Evolutionary conservation across 345 rosid species (phyloP).

Genomic region (Noccaea bulbosa): DNA sequence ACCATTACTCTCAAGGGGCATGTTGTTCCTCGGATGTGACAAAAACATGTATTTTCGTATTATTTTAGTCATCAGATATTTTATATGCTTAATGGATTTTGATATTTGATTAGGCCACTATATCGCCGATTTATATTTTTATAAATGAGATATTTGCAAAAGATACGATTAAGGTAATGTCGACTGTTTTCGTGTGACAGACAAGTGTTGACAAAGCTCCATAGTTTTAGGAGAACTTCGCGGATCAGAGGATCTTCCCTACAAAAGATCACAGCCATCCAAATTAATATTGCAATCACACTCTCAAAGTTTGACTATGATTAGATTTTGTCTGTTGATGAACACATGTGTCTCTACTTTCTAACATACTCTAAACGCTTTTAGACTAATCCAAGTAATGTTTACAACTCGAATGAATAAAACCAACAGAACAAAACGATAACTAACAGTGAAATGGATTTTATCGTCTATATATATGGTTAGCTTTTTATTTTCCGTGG

Average conservation of each 20-base stretch:
- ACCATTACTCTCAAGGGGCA: constrained; percentile 41
- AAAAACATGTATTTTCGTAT: constrained; percentile 34
- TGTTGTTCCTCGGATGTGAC: constrained; percentile 49
- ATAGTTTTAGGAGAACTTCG: constrained; percentile 35
- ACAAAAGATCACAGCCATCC: constrained; percentile 36
- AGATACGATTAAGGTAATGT: constrained; percentile 9
- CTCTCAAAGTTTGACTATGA: constrained; percentile 35
- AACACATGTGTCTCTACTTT: not conserved
- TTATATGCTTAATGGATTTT: constrained; percentile 5
- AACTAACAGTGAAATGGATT: not conserved
- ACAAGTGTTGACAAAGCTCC: constrained; percentile 35
- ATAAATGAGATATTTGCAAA: constrained; percentile 1
- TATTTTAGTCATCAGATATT: constrained; percentile 18
- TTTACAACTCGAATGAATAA: not conserved
- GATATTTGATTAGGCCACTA: constrained; percentile 4
- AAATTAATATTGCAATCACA: constrained; percentile 19
- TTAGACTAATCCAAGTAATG: constrained; percentile 6
- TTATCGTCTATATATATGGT: not conserved
- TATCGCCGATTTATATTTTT: constrained; percentile 13
- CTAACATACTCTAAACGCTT: not conserved
- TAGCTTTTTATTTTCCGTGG: not conserved
- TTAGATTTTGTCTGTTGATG: constrained; percentile 16
- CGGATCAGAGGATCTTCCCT: constrained; percentile 35
- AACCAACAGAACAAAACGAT: not conserved
- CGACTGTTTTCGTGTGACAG: constrained; percentile 14